phyloP scores from a whole-genome alignment of 106 monocot genomes.

The Posidonia australis region DNA sequence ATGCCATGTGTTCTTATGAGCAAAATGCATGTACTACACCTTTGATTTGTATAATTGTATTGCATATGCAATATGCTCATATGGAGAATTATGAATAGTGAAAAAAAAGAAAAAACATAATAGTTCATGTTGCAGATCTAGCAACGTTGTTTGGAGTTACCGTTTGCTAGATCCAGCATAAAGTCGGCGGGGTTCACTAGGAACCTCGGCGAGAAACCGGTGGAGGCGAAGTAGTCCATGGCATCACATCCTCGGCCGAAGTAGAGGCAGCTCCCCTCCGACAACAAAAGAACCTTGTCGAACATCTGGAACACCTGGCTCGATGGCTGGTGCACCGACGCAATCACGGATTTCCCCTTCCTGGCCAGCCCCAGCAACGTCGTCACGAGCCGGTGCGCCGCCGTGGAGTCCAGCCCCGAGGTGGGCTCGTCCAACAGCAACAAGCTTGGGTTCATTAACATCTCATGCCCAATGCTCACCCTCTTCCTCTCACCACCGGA shows the following conservation, averaged over 20 bases:
- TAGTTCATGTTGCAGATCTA: neutral
- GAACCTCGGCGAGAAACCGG: slow-evolving; percentile 54
- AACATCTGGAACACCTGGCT: slow-evolving; percentile 74
- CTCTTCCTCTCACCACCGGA: slow-evolving; percentile 89
- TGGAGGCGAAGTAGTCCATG: slow-evolving; percentile 61
- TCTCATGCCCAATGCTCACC: slow-evolving; percentile 82
- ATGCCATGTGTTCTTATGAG: no score
- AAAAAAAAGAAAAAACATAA: no score
- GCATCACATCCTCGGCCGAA: slow-evolving; percentile 53
- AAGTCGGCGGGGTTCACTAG: slow-evolving; percentile 91
- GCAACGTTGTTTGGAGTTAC: slow-evolving; percentile 11
- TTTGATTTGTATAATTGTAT: no score
- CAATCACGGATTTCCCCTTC: slow-evolving; percentile 56
- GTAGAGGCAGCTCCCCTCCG: slow-evolving; percentile 66
- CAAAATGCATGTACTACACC: no score
- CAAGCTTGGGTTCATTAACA: slow-evolving; percentile 71
- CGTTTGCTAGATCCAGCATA: slow-evolving; percentile 96
- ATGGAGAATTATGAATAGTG: no score
- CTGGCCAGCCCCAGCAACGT: slow-evolving; percentile 39
- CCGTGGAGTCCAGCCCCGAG: slow-evolving; percentile 77
- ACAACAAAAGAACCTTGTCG: slow-evolving; percentile 57
- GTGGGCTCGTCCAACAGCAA: slow-evolving; percentile 90
- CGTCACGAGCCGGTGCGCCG: slow-evolving; percentile 51
- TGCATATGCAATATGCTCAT: no score
- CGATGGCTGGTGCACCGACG: slow-evolving; percentile 82